phyloP scores from a whole-genome alignment of 768 basidiomycete genomes.

The Sarcodon sp. region DNA sequence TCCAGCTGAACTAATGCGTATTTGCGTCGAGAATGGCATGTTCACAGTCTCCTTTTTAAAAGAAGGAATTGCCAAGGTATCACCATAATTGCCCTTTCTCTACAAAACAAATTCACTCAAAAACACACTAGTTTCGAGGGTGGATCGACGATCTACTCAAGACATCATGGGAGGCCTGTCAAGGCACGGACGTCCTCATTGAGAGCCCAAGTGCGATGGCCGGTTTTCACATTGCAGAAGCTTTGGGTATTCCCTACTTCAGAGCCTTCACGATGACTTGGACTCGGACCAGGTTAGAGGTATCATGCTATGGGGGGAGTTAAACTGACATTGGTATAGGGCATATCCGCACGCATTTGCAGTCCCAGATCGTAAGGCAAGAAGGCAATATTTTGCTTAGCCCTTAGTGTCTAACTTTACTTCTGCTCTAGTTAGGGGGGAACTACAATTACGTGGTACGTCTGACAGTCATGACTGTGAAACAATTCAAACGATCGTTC shows the following conservation, averaged over 20 bases:
- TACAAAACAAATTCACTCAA: neutral
- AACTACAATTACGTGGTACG: conserved; percentile 96
- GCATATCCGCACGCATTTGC: conserved; percentile 98
- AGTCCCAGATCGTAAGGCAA: conserved; percentile 83
- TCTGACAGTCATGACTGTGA: neutral
- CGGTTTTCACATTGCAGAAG: conserved; percentile 94
- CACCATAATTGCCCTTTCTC: neutral
- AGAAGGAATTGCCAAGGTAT: conserved; percentile 78
- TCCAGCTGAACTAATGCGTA: conserved; percentile 94
- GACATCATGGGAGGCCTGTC: conserved; percentile 95
- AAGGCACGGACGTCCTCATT: conserved; percentile 83
- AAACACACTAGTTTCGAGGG: conserved; percentile 68
- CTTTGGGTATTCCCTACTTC: conserved; percentile 86
- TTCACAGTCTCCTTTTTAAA: conserved; percentile 93
- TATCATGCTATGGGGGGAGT: neutral
- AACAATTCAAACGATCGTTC: neutral
- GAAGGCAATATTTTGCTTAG: neutral
- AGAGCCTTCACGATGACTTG: conserved; percentile 97
- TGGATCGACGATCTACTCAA: conserved; percentile 95
- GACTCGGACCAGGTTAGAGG: conserved; percentile 66
- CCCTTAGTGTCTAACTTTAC: neutral
- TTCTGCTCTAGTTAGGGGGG: conserved; percentile 66
- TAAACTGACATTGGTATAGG: conserved; percentile 23
- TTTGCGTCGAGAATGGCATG: conserved; percentile 96
- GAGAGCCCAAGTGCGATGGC: conserved; percentile 98